Percentiles rank a stretch among this genome's conserved stretches.
Evolutionary conservation across 2,329 filamentous ascomycete species (phyloP).

Genomic region (Venturia oleaginea): DNA sequence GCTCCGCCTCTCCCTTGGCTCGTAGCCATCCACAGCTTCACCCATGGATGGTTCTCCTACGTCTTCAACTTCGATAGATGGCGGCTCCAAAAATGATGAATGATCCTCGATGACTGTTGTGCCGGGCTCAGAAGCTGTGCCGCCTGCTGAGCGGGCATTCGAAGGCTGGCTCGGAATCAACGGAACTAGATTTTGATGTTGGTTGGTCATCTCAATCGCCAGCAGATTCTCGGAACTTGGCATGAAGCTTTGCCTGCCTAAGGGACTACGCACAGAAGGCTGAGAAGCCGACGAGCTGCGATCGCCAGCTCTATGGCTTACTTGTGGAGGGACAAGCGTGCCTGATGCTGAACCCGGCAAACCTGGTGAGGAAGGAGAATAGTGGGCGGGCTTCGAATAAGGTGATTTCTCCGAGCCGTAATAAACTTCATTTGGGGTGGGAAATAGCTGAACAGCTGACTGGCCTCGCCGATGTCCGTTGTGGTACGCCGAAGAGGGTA

Average conservation of each 20-base stretch:
- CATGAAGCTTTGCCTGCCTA: not conserved
- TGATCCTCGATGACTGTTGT: not conserved
- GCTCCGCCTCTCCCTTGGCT: not conserved
- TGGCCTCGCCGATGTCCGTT: slow-evolving; percentile 7
- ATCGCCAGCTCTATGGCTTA: not conserved
- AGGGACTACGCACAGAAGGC: not conserved
- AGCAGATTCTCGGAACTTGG: not conserved
- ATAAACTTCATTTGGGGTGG: not conserved
- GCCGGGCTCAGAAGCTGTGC: not conserved
- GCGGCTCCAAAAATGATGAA: not conserved
- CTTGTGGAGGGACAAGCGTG: not conserved
- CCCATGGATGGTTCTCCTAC: slow-evolving; percentile 9
- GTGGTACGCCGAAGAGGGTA: not conserved
- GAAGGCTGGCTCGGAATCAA: not conserved
- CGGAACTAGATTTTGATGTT: not conserved
- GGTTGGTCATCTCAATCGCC: not conserved
- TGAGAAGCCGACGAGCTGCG: not conserved
- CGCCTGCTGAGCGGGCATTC: not conserved
- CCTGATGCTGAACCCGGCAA: not conserved
- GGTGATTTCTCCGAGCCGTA: not conserved
- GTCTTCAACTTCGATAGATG: not conserved
- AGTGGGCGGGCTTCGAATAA: not conserved
- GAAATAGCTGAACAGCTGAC: not conserved
- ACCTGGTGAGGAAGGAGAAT: not conserved
- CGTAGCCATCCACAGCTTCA: slow-evolving; percentile 1